phyloP scores from a whole-genome alignment of 768 basidiomycete species.

The Pisolithus marmoratus region DNA sequence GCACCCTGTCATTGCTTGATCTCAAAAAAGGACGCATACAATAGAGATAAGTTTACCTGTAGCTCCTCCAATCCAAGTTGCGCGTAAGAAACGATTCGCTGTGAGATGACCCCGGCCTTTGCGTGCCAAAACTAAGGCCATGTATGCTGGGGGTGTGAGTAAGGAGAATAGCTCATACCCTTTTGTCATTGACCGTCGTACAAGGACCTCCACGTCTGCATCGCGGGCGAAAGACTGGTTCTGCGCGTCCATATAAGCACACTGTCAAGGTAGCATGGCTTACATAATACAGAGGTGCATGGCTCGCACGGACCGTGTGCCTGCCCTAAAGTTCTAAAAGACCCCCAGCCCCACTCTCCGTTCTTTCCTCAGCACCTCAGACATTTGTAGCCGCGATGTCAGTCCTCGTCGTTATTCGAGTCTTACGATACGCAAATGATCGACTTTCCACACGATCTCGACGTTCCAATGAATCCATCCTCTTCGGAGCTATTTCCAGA shows the following conservation, averaged over 20 bases:
- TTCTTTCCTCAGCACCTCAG: slow-evolving; percentile 9
- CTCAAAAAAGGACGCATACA: neutral
- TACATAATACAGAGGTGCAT: neutral
- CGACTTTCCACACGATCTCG: slow-evolving; percentile 50
- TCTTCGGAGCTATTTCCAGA: slow-evolving; percentile 48
- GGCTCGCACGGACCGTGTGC: slow-evolving; percentile 25
- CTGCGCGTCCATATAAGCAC: slow-evolving; percentile 16
- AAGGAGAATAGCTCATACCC: slow-evolving; percentile 67
- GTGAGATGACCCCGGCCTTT: slow-evolving; percentile 51
- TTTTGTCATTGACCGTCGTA: slow-evolving; percentile 57
- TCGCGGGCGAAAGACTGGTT: slow-evolving; percentile 29
- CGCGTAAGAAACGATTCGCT: slow-evolving; percentile 58
- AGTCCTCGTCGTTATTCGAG: slow-evolving; percentile 34
- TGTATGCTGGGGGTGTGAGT: slow-evolving; percentile 56
- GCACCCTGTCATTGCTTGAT: slow-evolving; percentile 21
- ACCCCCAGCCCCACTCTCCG: slow-evolving; percentile 8
- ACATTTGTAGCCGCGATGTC: slow-evolving; percentile 18
- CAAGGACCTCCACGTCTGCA: slow-evolving; percentile 60
- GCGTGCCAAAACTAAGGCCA: slow-evolving; percentile 45
- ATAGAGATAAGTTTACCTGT: slow-evolving; percentile 32
- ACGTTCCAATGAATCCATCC: slow-evolving; percentile 51
- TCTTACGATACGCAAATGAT: slow-evolving; percentile 60
- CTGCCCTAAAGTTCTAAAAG: slow-evolving; percentile 23
- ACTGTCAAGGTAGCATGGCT: too few species aligned
- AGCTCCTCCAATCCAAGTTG: slow-evolving; percentile 68